These are phyloP conservation scores for Suillus subaureus DNA, from an alignment of 768 basidiomycete genomes.

Conservation along the genomic window DNA sequence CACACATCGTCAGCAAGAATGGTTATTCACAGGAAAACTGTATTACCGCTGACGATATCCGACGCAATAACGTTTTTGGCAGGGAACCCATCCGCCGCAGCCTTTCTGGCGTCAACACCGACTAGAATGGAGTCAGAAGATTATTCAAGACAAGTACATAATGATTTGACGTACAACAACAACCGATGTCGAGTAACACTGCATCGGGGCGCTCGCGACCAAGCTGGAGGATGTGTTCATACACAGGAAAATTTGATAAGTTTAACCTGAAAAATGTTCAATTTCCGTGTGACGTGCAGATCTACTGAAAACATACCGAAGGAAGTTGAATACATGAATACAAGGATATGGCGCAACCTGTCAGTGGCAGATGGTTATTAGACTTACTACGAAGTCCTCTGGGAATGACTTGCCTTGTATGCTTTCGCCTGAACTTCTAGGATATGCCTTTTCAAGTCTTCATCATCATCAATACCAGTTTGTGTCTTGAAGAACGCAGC, in stretches of 20 bases:
- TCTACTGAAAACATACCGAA: constrained; percentile 14
- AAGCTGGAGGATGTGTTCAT: constrained; percentile 9
- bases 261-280: not conserved
- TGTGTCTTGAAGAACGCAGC: constrained; percentile 25
- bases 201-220: constrained; percentile 35
- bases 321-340: constrained; percentile 26
- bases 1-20: not conserved
- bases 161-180: constrained; percentile 39
- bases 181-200: constrained; percentile 48
- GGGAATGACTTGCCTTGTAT: constrained; percentile 20
- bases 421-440: constrained; percentile 29
- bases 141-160: not conserved
- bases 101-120: constrained; percentile 41
- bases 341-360: constrained; percentile 23
- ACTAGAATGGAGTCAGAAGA: constrained; percentile 12
- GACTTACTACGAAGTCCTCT: not conserved
- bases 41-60: constrained; percentile 40
- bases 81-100: constrained; percentile 45
- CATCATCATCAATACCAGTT: constrained; percentile 29
- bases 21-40: not conserved
- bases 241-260: not conserved
- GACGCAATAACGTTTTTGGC: constrained; percentile 38
- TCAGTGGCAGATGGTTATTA: not conserved
- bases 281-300: not conserved
- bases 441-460: constrained; percentile 28